Conservation (phyloP, 2,329 filamentous ascomycete genomes). For the Bipolaris oryzae region DNA sequence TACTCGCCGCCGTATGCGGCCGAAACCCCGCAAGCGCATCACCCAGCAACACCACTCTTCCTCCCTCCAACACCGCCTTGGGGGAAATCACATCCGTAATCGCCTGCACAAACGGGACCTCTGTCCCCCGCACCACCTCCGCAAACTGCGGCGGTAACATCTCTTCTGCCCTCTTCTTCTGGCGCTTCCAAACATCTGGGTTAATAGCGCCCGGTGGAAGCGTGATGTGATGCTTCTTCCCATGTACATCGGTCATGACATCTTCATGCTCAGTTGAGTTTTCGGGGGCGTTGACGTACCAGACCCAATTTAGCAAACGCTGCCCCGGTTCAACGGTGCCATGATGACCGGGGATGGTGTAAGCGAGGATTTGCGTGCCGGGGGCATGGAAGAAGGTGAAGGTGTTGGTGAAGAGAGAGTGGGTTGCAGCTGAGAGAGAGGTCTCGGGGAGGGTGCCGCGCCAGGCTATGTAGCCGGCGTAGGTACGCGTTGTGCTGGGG, state of each 20-base stretch:
- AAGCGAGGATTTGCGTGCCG: constrained; percentile 34
- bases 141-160: constrained; percentile 48
- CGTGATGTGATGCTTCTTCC: constrained; percentile 49
- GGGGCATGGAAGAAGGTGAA: constrained; percentile 28
- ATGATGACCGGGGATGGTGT: constrained; percentile 51
- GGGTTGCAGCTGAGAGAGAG: constrained; percentile 18
- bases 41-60: constrained; percentile 53
- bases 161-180: constrained; percentile 37
- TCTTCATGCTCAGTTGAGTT: constrained; percentile 45
- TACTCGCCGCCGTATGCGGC: constrained; percentile 53
- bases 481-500: constrained; percentile 26
- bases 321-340: constrained; percentile 47
- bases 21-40: constrained; percentile 54
- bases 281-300: constrained; percentile 52
- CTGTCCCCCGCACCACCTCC: constrained; percentile 48
- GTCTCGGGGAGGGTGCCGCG: constrained; percentile 34
- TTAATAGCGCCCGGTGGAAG: constrained; percentile 50
- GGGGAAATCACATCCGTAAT: constrained; percentile 51
- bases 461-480: constrained; percentile 38
- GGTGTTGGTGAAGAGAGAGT: constrained; percentile 24
- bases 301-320: constrained; percentile 55
- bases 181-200: constrained; percentile 45
- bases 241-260: constrained; percentile 53
- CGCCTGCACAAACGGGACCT: constrained; percentile 53
- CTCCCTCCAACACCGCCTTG: constrained; percentile 44